Evolutionary conservation across 2,329 filamentous ascomycete species (phyloP).

Genomic region (Emydomyces testavorans): DNA sequence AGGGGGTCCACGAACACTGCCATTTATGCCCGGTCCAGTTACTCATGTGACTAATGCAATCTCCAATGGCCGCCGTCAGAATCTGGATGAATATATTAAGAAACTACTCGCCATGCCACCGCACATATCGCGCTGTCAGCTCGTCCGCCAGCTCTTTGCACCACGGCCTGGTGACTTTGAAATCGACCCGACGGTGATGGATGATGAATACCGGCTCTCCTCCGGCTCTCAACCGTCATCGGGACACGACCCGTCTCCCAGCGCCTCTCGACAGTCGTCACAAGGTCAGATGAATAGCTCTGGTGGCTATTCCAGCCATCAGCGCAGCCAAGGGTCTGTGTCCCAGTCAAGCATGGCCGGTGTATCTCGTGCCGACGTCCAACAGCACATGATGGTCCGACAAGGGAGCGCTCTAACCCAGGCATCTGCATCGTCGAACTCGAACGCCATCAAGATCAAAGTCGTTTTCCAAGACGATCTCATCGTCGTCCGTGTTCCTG

Average conservation of each 20-base stretch:
- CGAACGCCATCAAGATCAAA: conserved; percentile 73
- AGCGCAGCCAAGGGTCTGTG: conserved; percentile 23
- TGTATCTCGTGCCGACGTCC: neutral
- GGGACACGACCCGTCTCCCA: conserved; percentile 49
- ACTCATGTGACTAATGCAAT: conserved; percentile 98
- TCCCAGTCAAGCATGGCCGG: conserved; percentile 22
- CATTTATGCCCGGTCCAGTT: conserved; percentile 96
- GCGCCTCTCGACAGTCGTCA: conserved; percentile 54
- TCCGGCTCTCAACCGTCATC: conserved; percentile 57
- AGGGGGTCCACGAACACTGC: conserved; percentile 66
- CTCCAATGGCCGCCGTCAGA: conserved; percentile 82
- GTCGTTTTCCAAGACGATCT: conserved; percentile 86
- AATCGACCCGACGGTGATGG: conserved; percentile 50
- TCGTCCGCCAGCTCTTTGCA: conserved; percentile 84
- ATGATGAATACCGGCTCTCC: conserved; percentile 58
- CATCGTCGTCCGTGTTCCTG: conserved; percentile 79
- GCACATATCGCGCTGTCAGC: conserved; percentile 70
- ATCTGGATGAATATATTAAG: conserved; percentile 90
- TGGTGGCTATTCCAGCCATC: conserved; percentile 38
- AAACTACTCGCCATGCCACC: conserved; percentile 70
- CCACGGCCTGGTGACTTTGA: conserved; percentile 88
- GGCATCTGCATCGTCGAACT: conserved; percentile 30
- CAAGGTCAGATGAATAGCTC: conserved; percentile 50
- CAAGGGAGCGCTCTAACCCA: conserved; percentile 45
- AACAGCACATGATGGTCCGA: conserved; percentile 32